These are phyloP conservation scores for Penicillium sumatraense DNA, from an alignment of 2,329 filamentous ascomycete species.

Conservation along the genomic window DNA sequence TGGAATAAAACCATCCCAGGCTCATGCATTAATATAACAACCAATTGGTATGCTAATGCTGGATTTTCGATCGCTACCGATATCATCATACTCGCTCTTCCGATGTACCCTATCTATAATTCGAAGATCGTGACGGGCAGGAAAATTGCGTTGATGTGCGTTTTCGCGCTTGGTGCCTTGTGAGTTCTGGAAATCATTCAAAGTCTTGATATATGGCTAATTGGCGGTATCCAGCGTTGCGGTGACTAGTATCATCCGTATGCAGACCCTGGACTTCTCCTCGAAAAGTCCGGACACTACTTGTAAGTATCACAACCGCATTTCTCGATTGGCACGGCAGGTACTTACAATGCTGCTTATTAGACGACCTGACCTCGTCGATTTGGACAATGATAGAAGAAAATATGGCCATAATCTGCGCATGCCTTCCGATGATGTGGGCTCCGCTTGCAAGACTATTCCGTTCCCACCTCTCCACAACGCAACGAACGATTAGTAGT, in stretches of 20 bases:
- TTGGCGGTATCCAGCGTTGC: conserved; percentile 2
- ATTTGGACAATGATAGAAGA: conserved; percentile 8
- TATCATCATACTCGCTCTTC: conserved; percentile 40
- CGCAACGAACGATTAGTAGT: conserved; percentile 5
- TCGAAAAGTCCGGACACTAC: conserved; percentile 8
- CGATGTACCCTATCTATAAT: conserved; percentile 37
- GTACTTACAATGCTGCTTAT: not conserved
- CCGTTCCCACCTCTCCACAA: not conserved
- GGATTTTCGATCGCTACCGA: conserved; percentile 44
- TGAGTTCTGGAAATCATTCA: conserved; percentile 24
- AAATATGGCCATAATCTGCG: conserved; percentile 8
- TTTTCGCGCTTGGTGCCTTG: conserved; percentile 36
- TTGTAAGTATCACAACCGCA: not conserved
- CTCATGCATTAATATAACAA: conserved; percentile 52
- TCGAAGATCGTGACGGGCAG: conserved; percentile 44
- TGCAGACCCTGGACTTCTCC: conserved; percentile 12
- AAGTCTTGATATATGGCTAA: not conserved
- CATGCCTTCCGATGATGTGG: conserved; percentile 10
- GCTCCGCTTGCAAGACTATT: conserved; percentile 3
- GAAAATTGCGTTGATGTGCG: conserved; percentile 54
- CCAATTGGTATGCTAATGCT: conserved; percentile 57
- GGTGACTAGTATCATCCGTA: conserved; percentile 10
- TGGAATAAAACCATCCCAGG: conserved; percentile 33
- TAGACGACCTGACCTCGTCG: conserved; percentile 1
- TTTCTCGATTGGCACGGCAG: not conserved